A percentile compares a stretch with the other conserved stretches of the same genome.
These are phyloP conservation scores for Trapa incisa DNA, from an alignment of 345 rosid species.

Conservation along the genomic window DNA sequence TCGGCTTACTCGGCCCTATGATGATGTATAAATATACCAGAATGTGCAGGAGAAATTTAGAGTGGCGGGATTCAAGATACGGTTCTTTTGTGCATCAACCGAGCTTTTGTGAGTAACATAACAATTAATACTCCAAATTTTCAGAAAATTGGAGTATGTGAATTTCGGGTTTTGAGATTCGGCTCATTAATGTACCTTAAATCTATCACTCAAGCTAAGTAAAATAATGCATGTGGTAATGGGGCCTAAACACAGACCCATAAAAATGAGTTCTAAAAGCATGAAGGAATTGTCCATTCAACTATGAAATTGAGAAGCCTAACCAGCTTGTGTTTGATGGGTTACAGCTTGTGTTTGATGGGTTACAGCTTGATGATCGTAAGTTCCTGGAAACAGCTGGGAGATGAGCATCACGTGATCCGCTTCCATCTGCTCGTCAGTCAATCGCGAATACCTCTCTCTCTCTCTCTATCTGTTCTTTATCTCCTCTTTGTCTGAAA, in stretches of 20 bases:
- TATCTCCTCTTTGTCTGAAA: neutral
- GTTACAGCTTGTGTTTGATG: constrained; percentile 24
- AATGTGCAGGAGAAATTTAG: neutral
- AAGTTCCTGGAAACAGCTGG: constrained; percentile 30
- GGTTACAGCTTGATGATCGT: constrained; percentile 27
- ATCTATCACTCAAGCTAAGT: too few relatives aligned
- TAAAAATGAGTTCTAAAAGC: too few relatives aligned
- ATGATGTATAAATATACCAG: neutral
- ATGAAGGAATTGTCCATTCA: too few relatives aligned
- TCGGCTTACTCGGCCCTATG: constrained; percentile 25
- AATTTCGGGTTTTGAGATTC: too few relatives aligned
- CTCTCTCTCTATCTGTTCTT: constrained; percentile 9
- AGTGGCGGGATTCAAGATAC: too few relatives aligned
- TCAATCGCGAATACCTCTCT: constrained; percentile 10
- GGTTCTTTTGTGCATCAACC: too few relatives aligned
- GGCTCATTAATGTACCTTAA: too few relatives aligned
- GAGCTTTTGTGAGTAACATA: too few relatives aligned
- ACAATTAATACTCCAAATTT: too few relatives aligned
- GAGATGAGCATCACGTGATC: constrained; percentile 25
- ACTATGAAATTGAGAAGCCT: neutral
- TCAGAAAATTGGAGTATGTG: too few relatives aligned
- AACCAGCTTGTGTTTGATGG: constrained; percentile 31
- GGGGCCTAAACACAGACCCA: too few relatives aligned
- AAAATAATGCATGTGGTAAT: too few relatives aligned
- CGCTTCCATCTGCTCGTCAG: constrained; percentile 27